Conservation (phyloP, 352 stramenopile species). For the Globisporangium paroecandrum region DNA sequence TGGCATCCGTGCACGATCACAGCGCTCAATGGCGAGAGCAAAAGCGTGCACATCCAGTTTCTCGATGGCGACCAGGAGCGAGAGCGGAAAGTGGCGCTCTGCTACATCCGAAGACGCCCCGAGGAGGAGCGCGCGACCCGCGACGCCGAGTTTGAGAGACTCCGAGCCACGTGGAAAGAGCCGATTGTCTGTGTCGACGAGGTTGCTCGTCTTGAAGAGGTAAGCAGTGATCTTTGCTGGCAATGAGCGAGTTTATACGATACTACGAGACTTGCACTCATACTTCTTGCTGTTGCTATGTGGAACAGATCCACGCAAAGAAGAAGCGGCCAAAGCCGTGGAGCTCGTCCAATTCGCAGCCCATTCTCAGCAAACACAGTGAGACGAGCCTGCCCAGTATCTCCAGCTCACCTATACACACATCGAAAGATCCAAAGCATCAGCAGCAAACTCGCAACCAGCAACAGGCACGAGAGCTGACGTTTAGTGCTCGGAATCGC, state of each 20-base stretch:
- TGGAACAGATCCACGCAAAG: constrained; percentile 21
- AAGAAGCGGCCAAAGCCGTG: constrained; percentile 27
- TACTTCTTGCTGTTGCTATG: background rate
- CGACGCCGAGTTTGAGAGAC: constrained; percentile 25
- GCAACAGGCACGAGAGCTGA: constrained; percentile 4
- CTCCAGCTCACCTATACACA: background rate
- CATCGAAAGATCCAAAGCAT: background rate
- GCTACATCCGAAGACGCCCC: constrained; percentile 31
- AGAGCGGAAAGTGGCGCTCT: constrained; percentile 35
- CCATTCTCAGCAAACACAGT: background rate
- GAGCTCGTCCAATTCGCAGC: constrained; percentile 12
- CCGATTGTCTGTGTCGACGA: constrained; percentile 31
- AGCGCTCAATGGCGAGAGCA: constrained; percentile 21
- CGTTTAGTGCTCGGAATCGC: constrained; percentile 19
- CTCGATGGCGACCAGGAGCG: constrained; percentile 45
- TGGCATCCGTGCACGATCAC: constrained; percentile 45
- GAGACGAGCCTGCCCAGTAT: background rate
- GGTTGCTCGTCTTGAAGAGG: constrained; percentile 37
- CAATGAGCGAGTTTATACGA: too few species aligned
- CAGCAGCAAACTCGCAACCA: background rate
- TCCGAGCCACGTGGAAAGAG: constrained; percentile 34
- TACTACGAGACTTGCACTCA: background rate
- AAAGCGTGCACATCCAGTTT: constrained; percentile 37
- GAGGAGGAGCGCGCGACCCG: constrained; percentile 27
- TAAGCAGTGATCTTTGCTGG: constrained; percentile 6